Percentiles rank a stretch among this genome's conserved stretches.
Conservation (phyloP, 192 early-diverging fungal genomes). For the Phlyctochytrium arcticum region DNA sequence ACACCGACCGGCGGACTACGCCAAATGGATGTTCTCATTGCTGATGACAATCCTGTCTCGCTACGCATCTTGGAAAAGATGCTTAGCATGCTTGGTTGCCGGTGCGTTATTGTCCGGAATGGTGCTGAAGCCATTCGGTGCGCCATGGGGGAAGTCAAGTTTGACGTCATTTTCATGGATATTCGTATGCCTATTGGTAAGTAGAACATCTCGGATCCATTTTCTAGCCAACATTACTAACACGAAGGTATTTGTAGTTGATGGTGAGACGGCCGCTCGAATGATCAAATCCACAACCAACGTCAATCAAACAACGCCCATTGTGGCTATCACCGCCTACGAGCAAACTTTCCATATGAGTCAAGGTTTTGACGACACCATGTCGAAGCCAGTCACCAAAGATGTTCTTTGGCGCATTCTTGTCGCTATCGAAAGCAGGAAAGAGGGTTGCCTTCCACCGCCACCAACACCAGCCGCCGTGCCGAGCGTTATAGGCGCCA, state of each 20-base stretch:
- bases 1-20: background rate
- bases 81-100: constrained; percentile 65
- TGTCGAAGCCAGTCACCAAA: constrained; percentile 70
- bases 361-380: constrained; percentile 62
- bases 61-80: constrained; percentile 90
- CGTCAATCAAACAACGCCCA: constrained; percentile 77
- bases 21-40: constrained; percentile 61
- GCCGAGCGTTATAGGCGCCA: too few relatives aligned
- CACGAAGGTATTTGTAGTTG: constrained; percentile 49
- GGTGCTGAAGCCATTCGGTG: constrained; percentile 88
- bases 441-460: too few relatives aligned
- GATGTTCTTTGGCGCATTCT: constrained; percentile 43
- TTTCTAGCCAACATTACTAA: constrained; percentile 40
- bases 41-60: constrained; percentile 88
- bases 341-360: constrained; percentile 45
- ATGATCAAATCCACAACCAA: constrained; percentile 95
- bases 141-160: constrained; percentile 83
- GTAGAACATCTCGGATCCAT: background rate
- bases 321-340: constrained; percentile 74
- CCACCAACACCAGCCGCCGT: too few relatives aligned
- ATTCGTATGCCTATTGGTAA: constrained; percentile 90
- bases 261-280: constrained; percentile 83
- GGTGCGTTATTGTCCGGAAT: constrained; percentile 81
- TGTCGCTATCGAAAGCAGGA: constrained; percentile 3
- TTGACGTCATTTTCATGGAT: constrained; percentile 94